phyloP scores from a whole-genome alignment of 1,284 basidiomycete genomes.

The Pseudozyma tsukubaensis region DNA sequence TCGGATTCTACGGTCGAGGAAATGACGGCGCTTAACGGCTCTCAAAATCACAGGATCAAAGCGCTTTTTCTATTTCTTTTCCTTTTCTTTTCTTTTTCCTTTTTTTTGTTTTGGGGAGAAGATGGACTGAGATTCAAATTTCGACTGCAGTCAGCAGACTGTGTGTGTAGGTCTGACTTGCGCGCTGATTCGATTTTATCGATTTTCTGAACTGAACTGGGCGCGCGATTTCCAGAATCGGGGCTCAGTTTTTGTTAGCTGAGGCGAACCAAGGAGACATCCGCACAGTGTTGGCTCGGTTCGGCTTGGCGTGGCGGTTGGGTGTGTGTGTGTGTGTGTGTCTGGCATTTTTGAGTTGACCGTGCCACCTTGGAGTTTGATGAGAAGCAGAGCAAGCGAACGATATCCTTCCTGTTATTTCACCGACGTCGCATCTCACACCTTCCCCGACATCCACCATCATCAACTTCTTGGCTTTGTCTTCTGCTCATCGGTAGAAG shows the following conservation, averaged over 20 bases:
- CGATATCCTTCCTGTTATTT: constrained; percentile 16
- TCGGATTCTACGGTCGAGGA: constrained; percentile 2
- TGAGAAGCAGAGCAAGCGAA: not conserved
- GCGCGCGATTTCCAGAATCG: constrained; percentile 6
- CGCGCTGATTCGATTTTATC: not conserved
- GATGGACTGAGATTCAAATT: no score
- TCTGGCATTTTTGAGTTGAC: constrained; percentile 1
- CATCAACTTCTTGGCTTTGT: constrained; percentile 5
- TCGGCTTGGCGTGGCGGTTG: no score
- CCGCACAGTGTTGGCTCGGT: no score
- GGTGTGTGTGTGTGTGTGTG: not conserved
- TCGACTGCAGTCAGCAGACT: not conserved
- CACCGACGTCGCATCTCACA: constrained; percentile 9
- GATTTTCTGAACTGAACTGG: not conserved
- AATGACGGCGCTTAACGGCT: constrained; percentile 1
- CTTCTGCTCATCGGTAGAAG: constrained; percentile 21
- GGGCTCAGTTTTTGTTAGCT: no score
- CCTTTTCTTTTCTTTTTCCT: not conserved
- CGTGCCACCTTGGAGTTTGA: constrained; percentile 11
- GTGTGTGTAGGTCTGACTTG: not conserved
- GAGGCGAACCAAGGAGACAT: no score
- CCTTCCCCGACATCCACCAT: constrained; percentile 2
- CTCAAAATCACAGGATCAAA: not conserved
- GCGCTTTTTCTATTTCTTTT: not conserved
- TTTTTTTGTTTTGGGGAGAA: not conserved